Conservation (phyloP, 140 eudicot species). For the Stevia rebaudiana region DNA sequence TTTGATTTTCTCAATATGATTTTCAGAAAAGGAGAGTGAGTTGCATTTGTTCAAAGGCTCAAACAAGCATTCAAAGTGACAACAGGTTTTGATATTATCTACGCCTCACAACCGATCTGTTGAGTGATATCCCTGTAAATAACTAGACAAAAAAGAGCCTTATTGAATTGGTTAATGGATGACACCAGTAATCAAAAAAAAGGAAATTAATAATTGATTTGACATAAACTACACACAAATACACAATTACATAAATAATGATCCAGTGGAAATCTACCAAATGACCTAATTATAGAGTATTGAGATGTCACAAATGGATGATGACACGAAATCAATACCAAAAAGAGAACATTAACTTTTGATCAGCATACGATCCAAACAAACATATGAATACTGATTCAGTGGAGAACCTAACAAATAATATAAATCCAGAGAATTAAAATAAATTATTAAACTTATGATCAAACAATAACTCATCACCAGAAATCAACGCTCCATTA, state of each 20-base stretch:
- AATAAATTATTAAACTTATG: not conserved
- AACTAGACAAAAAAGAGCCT: conserved; percentile 11
- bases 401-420: conserved; percentile 10
- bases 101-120: conserved; percentile 10
- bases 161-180: not conserved
- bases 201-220: not conserved
- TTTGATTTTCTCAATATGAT: not conserved
- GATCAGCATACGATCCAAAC: not conserved
- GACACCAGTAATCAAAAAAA: not conserved
- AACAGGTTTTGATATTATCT: conserved; percentile 7
- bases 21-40: not conserved
- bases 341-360: not conserved
- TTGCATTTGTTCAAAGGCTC: conserved; percentile 14
- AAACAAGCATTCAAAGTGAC: conserved; percentile 19
- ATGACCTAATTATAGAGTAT: conserved; percentile 3
- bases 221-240: too few species aligned
- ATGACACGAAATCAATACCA: not conserved
- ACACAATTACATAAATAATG: not conserved
- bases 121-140: conserved; percentile 16
- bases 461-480: conserved; percentile 2
- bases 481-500: not conserved
- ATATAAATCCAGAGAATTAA: not conserved
- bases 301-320: not conserved
- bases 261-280: conserved; percentile 15
- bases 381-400: not conserved